Evolutionary conservation across 495 filamentous ascomycete genomes (phyloP).

Genomic region (Penicillium canescens): DNA sequence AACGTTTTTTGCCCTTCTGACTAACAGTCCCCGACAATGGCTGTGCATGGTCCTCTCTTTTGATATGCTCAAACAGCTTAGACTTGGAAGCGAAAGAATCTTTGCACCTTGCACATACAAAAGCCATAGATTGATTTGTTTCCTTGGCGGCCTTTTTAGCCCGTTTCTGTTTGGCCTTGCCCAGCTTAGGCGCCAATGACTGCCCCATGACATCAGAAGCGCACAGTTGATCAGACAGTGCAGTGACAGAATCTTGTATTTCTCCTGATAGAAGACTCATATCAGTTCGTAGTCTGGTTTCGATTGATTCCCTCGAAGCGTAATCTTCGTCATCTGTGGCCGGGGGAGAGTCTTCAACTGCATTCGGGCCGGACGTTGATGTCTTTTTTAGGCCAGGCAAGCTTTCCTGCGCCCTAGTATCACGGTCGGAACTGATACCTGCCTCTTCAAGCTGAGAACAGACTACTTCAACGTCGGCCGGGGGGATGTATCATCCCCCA

Average conservation of each 20-base stretch:
- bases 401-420: not conserved
- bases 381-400: not conserved
- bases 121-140: conserved; percentile 37
- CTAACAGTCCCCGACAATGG: conserved; percentile 33
- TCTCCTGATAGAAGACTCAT: conserved; percentile 1
- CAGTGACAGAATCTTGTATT: conserved; percentile 8
- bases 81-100: conserved; percentile 64
- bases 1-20: conserved; percentile 30
- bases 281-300: conserved; percentile 28
- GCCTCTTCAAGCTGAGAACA: not conserved
- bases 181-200: conserved; percentile 53
- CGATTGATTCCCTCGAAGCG: conserved; percentile 42
- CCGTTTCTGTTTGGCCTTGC: conserved; percentile 87
- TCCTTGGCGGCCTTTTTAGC: conserved; percentile 75
- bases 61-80: conserved; percentile 73
- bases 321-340: conserved; percentile 44
- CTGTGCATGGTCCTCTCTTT: conserved; percentile 60
- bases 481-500: not conserved
- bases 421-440: not conserved
- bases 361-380: not conserved
- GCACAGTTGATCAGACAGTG: conserved; percentile 23
- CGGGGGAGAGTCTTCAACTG: not conserved
- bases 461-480: not conserved
- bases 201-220: conserved; percentile 21
- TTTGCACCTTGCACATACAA: conserved; percentile 62